Percentiles rank a stretch among this genome's conserved stretches.
Evolutionary conservation across 441 rosid species (phyloP).

Genomic region (Bocquillonia castaneifolia): DNA sequence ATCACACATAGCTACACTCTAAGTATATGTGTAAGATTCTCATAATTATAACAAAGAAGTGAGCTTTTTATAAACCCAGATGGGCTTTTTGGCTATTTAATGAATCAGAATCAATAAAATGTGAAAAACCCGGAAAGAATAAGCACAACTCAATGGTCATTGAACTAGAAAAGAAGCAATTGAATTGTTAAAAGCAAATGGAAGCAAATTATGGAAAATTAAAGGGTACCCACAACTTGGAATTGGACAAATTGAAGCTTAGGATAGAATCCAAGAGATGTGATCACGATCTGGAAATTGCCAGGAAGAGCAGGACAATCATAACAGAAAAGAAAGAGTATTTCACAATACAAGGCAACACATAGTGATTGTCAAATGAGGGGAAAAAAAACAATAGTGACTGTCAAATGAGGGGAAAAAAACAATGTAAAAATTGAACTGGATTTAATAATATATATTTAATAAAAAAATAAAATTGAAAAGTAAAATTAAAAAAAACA

Average conservation of each 20-base stretch:
- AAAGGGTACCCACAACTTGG: slow-evolving; percentile 29
- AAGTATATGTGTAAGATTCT: no score
- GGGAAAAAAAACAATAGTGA: background rate
- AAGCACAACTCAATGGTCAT: slow-evolving; percentile 9
- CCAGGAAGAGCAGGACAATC: slow-evolving; percentile 23
- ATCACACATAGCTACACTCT: no score
- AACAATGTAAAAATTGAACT: background rate
- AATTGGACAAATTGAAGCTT: slow-evolving; percentile 7
- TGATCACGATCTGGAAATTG: slow-evolving; percentile 38
- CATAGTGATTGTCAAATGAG: background rate
- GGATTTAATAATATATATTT: no score
- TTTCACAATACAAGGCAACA: background rate
- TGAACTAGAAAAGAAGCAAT: background rate
- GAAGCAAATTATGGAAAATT: slow-evolving; percentile 14
- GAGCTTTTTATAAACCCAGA: background rate
- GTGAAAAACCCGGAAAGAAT: slow-evolving; percentile 10
- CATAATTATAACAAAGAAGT: background rate
- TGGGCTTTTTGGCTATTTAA: background rate
- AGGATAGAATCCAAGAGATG: slow-evolving; percentile 18
- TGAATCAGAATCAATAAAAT: slow-evolving; percentile 1
- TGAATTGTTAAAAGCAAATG: background rate
- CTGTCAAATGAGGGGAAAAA: background rate
- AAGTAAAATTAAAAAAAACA: no score
- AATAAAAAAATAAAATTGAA: background rate
- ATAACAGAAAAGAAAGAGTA: background rate